Base-by-base conservation (phyloP, 2,329 filamentous ascomycete species). In the Thermoascus crustaceus region DNA sequence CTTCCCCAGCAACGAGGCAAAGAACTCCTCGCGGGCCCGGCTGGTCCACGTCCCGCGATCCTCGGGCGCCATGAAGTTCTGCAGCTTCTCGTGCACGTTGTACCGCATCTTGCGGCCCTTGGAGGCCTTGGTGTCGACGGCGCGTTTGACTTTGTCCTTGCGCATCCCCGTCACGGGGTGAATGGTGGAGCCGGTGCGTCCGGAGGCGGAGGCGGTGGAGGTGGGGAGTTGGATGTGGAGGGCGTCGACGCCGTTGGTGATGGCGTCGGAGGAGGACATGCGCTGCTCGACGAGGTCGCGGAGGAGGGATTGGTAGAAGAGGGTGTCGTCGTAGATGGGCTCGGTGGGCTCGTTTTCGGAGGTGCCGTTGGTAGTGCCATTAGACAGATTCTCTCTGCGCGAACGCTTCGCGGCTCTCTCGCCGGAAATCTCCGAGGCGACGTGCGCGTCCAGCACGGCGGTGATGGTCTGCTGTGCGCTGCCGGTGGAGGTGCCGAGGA, bases 11-110 rank as follows among this genome's bases (percentile, higher is more conserved):
- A 88, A 60, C 17, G 80, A 82, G 9, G 78, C 78, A 55, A 88
- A 88, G 58, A 89, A 77, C 38, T 70, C 67, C 23, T 91, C 85
- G 40, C 86, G 77, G 37, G 88, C 86, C 40, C 76, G 73, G 46
- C 82, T 78, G 42, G 85, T 83, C 91, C 91, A 98, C 10, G 60
- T 63, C 3, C 82, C 73, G 35, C 85, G 71, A 56, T 94, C 84
- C 58, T 95, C 86, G 0, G 87, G 80, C 7, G 88, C 88, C 87
- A 95, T 95, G 55, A 96, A 96, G 60, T 95, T 95, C 66, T 94
- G 85, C 53, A 98, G 63, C 68, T 96, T 96, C 67, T 96, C 89
- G 55, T 96, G 88, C 30, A 95, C 86, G 10, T 85, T 91, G 63
- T 89, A 98, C 24, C 86, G 75, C 73, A 98, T 76, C 67, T 95